Conservation (phyloP, 306 rosid genomes). For the Corylus heterophylla region DNA sequence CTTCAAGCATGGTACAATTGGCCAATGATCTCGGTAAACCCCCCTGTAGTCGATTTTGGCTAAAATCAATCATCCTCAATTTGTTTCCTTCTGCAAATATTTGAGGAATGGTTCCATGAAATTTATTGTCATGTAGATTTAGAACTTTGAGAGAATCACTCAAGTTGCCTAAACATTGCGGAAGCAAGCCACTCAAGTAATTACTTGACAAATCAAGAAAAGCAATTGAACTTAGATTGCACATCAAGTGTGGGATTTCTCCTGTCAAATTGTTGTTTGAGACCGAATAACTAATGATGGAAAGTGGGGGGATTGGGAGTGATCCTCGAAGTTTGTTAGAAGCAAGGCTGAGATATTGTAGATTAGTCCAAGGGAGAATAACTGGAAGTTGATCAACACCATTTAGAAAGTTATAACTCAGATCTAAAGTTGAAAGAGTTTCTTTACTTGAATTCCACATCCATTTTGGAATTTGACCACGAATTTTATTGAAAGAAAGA, state of each 20-base stretch:
- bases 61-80: not conserved
- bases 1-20: no score
- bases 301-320: not conserved
- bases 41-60: no score
- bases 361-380: not conserved
- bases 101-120: not conserved
- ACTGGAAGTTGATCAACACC: not conserved
- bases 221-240: not conserved
- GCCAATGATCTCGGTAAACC: no score
- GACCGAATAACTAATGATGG: not conserved
- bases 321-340: not conserved
- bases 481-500: not conserved
- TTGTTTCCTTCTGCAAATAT: not conserved
- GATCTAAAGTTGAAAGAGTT: fast-evolving
- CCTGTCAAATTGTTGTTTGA: not conserved
- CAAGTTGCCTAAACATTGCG: no score
- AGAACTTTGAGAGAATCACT: not conserved
- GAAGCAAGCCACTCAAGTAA: no score
- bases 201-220: fast-evolving
- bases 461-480: not conserved
- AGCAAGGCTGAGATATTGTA: fast-evolving
- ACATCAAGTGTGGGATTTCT: not conserved
- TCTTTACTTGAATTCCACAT: not conserved
- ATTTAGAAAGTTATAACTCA: fast-evolving
- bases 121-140: not conserved